Evolutionary conservation across 495 filamentous ascomycete species (phyloP).

Genomic region (Xylaria flabelliformis): DNA sequence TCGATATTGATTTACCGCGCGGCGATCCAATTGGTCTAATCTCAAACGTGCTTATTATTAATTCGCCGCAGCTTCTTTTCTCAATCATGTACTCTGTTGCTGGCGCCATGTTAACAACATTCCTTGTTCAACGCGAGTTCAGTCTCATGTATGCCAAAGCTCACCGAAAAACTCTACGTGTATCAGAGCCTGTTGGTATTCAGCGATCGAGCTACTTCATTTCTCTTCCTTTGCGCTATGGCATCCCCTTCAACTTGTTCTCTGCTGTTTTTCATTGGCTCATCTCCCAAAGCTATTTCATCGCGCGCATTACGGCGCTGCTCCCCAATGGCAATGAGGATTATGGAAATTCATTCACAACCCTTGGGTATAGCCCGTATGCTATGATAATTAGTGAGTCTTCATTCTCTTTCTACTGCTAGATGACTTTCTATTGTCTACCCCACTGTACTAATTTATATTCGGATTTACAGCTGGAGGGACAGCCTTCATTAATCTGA

Average conservation of each 20-base stretch:
- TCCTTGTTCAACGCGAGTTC: conserved; percentile 32
- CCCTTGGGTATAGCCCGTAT: conserved; percentile 42
- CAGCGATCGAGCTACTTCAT: conserved; percentile 52
- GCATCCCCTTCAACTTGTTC: conserved; percentile 39
- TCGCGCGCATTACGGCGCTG: conserved; percentile 37
- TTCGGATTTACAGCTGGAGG: neutral
- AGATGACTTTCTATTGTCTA: conserved; percentile 44
- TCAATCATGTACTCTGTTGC: conserved; percentile 50
- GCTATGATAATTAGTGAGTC: conserved; percentile 39
- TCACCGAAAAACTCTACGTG: conserved; percentile 46
- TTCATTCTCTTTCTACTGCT: conserved; percentile 40
- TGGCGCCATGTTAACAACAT: conserved; percentile 19
- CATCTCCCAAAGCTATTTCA: conserved; percentile 50
- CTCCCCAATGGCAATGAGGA: conserved; percentile 17
- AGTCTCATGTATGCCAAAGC: conserved; percentile 30
- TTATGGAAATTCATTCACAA: conserved; percentile 28
- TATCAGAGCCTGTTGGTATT: conserved; percentile 41
- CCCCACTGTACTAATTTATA: neutral
- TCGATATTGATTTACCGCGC: conserved; percentile 26
- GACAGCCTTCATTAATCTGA: neutral
- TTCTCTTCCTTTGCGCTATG: conserved; percentile 48
- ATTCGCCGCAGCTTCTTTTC: conserved; percentile 53
- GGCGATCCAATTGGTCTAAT: conserved; percentile 30
- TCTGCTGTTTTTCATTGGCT: conserved; percentile 48
- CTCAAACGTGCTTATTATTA: conserved; percentile 44